phyloP scores from a whole-genome alignment of 805 yeast genomes.

The Candida stauntonica region DNA sequence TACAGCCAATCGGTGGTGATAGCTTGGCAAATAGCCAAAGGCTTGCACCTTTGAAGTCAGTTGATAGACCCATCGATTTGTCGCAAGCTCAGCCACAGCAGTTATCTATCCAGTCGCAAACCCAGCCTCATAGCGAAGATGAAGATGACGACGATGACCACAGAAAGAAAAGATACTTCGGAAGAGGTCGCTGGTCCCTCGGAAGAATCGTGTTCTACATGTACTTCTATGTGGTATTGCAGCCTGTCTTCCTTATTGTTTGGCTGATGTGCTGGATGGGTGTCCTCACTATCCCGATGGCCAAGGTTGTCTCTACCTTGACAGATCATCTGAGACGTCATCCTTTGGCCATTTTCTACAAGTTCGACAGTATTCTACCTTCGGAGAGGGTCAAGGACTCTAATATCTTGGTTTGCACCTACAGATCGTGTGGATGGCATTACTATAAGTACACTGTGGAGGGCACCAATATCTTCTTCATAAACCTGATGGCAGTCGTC shows the following conservation, averaged over 20 bases:
- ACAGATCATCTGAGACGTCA: constrained; percentile 80
- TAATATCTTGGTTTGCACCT: constrained; percentile 78
- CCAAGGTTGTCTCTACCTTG: constrained; percentile 66
- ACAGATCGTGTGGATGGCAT: constrained; percentile 86
- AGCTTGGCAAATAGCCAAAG: constrained; percentile 8
- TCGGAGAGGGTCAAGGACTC: constrained; percentile 31
- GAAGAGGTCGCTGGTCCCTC: constrained; percentile 86
- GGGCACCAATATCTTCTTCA: constrained; percentile 90
- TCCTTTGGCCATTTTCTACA: constrained; percentile 83
- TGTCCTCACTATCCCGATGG: constrained; percentile 92
- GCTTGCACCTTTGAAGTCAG: constrained; percentile 5
- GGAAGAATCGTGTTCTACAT: constrained; percentile 77
- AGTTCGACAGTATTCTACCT: constrained; percentile 39
- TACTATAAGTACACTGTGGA: constrained; percentile 95
- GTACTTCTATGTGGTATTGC: constrained; percentile 62
- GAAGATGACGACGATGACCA: constrained; percentile 24
- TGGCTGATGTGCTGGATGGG: constrained; percentile 69
- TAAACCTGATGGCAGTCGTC: constrained; percentile 77
- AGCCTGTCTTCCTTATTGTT: constrained; percentile 58
- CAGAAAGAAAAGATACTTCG: constrained; percentile 60
- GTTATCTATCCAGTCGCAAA: background rate
- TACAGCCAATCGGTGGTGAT: constrained; percentile 7
- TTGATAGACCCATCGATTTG: constrained; percentile 7
- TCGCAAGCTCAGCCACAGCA: constrained; percentile 1
- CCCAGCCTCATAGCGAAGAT: constrained; percentile 1